A percentile compares a stretch with the other conserved stretches of the same genome.
Conservation (phyloP, 768 basidiomycete genomes). For the Mycena belliarum region DNA sequence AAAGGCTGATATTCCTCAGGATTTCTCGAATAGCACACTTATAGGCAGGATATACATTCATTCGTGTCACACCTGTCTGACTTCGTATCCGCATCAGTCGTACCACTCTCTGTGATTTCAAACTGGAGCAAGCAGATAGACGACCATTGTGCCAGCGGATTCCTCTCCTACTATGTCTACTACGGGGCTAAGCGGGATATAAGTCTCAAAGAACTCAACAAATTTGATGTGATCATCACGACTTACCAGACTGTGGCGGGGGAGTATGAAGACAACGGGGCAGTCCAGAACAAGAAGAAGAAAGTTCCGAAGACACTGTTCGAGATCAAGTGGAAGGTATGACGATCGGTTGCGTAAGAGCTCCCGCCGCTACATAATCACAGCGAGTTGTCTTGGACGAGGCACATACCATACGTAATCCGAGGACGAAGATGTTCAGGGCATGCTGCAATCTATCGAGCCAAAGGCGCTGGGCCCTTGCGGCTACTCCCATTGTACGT, state of each 20-base stretch:
- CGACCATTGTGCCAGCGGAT: constrained; percentile 64
- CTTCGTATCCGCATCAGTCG: constrained; percentile 45
- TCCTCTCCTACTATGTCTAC: constrained; percentile 61
- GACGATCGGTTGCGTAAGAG: neutral
- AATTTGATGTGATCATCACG: constrained; percentile 79
- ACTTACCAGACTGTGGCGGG: constrained; percentile 75
- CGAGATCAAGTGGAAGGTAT: constrained; percentile 79
- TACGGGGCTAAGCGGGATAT: constrained; percentile 70
- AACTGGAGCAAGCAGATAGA: constrained; percentile 87
- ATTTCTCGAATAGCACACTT: constrained; percentile 69
- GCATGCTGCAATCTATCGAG: constrained; percentile 64
- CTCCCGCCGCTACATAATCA: neutral
- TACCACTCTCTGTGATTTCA: constrained; percentile 79
- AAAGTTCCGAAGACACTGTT: constrained; percentile 62
- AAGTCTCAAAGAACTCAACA: constrained; percentile 56
- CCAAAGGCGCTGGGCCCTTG: constrained; percentile 77
- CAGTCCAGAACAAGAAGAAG: constrained; percentile 51
- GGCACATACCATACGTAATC: constrained; percentile 85
- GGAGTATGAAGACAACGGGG: constrained; percentile 45
- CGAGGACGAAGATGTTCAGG: constrained; percentile 80
- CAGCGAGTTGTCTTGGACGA: constrained; percentile 86
- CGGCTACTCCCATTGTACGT: constrained; percentile 88
- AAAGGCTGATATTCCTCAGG: constrained; percentile 56
- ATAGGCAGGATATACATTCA: constrained; percentile 56
- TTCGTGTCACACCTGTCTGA: neutral